Evolutionary conservation across 768 basidiomycete genomes (phyloP).

Genomic region (Boletales sp.): DNA sequence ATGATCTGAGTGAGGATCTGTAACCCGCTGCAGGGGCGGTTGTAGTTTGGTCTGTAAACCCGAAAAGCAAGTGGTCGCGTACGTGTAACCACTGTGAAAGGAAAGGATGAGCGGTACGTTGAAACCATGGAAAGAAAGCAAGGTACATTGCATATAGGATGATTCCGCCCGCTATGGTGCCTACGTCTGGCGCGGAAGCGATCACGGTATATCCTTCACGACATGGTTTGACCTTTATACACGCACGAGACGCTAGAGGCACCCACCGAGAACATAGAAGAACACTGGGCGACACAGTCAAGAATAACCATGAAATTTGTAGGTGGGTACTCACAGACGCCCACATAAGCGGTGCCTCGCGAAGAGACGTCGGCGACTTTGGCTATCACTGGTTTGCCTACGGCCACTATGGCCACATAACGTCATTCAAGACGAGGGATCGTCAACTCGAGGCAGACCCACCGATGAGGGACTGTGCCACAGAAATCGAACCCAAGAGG

Average conservation of each 20-base stretch:
- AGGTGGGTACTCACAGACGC: constrained; percentile 46
- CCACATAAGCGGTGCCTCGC: constrained; percentile 57
- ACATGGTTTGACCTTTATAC: neutral
- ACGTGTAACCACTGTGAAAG: constrained; percentile 55
- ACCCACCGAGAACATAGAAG: constrained; percentile 57
- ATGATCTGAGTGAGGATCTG: constrained; percentile 63
- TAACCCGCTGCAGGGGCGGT: constrained; percentile 39
- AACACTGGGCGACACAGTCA: constrained; percentile 33
- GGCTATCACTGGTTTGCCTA: constrained; percentile 67
- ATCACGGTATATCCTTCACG: constrained; percentile 48
- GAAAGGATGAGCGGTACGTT: constrained; percentile 19
- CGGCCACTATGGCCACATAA: constrained; percentile 32
- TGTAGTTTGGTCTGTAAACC: neutral
- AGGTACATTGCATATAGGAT: constrained; percentile 54
- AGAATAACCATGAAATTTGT: neutral
- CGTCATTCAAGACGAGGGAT: constrained; percentile 3
- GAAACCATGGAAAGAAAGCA: neutral
- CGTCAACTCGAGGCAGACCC: constrained; percentile 15
- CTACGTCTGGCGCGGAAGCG: constrained; percentile 44
- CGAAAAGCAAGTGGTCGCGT: constrained; percentile 18
- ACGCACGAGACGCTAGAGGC: neutral
- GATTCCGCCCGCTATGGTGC: constrained; percentile 50
- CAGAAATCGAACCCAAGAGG: constrained; percentile 52
- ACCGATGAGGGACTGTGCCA: constrained; percentile 55
- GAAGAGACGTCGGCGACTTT: constrained; percentile 72